Conservation (phyloP, 306 rosid genomes). For the Cicer chorassanicum region DNA sequence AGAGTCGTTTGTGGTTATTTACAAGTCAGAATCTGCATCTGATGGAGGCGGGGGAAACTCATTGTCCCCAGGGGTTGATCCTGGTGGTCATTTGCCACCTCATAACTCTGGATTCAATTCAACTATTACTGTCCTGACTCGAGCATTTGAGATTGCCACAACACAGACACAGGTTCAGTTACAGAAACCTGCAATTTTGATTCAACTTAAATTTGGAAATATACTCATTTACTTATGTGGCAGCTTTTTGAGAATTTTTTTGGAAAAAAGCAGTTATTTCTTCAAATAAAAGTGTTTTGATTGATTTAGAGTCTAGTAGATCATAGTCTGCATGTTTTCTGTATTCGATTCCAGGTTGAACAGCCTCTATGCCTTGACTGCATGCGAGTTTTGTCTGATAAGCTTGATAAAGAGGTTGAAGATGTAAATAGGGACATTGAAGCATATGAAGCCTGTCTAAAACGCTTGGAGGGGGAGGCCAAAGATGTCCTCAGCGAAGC, state of each 20-base stretch:
- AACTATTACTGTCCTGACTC: conserved; percentile 73
- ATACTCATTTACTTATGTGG: not conserved
- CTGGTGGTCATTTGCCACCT: conserved; percentile 61
- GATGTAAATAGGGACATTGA: conserved; percentile 89
- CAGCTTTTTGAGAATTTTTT: not conserved
- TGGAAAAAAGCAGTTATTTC: not conserved
- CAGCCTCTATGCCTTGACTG: conserved; percentile 98
- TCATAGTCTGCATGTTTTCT: conserved; percentile 33
- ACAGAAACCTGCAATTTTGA: conserved; percentile 5
- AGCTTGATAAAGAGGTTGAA: conserved; percentile 94
- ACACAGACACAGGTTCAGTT: conserved; percentile 81
- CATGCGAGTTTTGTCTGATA: conserved; percentile 89
- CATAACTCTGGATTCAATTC: conserved; percentile 82
- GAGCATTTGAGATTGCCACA: conserved; percentile 96
- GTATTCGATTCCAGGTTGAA: conserved; percentile 69
- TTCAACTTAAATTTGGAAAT: conserved; percentile 6
- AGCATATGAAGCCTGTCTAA: conserved; percentile 90
- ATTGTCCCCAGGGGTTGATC: conserved; percentile 61
- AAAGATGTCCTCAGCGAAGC: conserved; percentile 87
- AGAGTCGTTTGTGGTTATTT: conserved; percentile 90
- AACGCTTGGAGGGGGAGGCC: conserved; percentile 82
- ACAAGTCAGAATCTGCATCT: conserved; percentile 76
- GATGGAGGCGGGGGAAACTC: conserved; percentile 76
- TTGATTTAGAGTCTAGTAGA: conserved; percentile 5
- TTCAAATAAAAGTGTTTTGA: not conserved